Evolutionary conservation across 805 yeast species (phyloP).

Genomic region (Candida chauliodis): DNA sequence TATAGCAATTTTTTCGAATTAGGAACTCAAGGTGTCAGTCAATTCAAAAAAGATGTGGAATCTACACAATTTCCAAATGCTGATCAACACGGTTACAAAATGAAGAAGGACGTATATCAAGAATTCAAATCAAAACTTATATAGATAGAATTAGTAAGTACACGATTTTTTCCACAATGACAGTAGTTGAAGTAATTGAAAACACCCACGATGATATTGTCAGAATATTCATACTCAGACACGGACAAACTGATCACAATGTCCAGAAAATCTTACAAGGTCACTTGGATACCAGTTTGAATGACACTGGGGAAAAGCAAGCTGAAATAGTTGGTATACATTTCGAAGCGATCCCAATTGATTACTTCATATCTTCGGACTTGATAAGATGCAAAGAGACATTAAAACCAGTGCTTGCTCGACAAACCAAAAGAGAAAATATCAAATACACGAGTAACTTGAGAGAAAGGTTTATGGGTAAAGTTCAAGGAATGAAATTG

Average conservation of each 20-base stretch:
- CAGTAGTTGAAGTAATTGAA: constrained; percentile 15
- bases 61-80: constrained; percentile 54
- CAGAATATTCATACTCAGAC: constrained; percentile 66
- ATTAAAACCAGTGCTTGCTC: constrained; percentile 35
- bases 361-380: constrained; percentile 50
- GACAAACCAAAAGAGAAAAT: constrained; percentile 15
- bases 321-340: constrained; percentile 52
- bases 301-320: constrained; percentile 58
- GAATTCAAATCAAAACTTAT: constrained; percentile 17
- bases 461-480: constrained; percentile 77
- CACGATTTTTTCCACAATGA: constrained; percentile 12
- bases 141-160: neutral
- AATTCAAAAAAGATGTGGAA: constrained; percentile 61
- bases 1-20: constrained; percentile 51
- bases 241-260: constrained; percentile 82
- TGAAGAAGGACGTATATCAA: constrained; percentile 57
- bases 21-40: constrained; percentile 49
- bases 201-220: constrained; percentile 36
- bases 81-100: constrained; percentile 60
- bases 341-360: constrained; percentile 38
- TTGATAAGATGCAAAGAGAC: constrained; percentile 62
- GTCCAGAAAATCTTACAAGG: constrained; percentile 72
- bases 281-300: constrained; percentile 63
- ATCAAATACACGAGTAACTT: constrained; percentile 39
- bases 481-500: constrained; percentile 68